Percentiles rank a stretch among this genome's conserved stretches.
Conservation (phyloP, 306 rosid species). For the Vicia villosa region DNA sequence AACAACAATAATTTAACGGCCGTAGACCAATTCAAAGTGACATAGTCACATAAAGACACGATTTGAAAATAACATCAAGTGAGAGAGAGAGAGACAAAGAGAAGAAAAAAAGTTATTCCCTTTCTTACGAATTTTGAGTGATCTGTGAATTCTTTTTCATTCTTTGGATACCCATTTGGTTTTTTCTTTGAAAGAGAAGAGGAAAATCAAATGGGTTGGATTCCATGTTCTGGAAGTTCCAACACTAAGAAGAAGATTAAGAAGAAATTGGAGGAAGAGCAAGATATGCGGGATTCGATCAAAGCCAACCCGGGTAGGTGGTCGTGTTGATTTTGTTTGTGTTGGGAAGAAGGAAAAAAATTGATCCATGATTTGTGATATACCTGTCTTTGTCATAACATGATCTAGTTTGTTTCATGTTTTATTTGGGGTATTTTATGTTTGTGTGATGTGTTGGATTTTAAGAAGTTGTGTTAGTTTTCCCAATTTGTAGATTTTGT, state of each 20-base stretch:
- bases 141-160: neutral
- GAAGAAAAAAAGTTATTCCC: conserved; percentile 14
- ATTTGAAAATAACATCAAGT: neutral
- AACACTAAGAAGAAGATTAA: conserved; percentile 54
- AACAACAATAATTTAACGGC: neutral
- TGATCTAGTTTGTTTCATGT: conserved; percentile 26
- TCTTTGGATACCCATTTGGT: conserved; percentile 6
- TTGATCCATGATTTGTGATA: conserved; percentile 19
- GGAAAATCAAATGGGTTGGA: conserved; percentile 67
- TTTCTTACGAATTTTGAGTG: conserved; percentile 34
- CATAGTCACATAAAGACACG: neutral
- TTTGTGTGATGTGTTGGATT: neutral
- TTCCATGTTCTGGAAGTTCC: conserved; percentile 79
- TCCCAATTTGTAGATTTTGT: neutral
- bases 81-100: neutral
- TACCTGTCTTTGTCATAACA: conserved; percentile 38
- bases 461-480: neutral
- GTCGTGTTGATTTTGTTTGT: neutral
- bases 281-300: conserved; percentile 56
- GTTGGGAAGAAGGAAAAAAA: neutral
- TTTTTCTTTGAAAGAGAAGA: conserved; percentile 3
- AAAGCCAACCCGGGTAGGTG: conserved; percentile 77
- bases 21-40: conserved; percentile 27
- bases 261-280: conserved; percentile 53
- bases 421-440: conserved; percentile 21